phyloP scores from a whole-genome alignment of 176 grass and related monocot species.

The Areca catechu region DNA sequence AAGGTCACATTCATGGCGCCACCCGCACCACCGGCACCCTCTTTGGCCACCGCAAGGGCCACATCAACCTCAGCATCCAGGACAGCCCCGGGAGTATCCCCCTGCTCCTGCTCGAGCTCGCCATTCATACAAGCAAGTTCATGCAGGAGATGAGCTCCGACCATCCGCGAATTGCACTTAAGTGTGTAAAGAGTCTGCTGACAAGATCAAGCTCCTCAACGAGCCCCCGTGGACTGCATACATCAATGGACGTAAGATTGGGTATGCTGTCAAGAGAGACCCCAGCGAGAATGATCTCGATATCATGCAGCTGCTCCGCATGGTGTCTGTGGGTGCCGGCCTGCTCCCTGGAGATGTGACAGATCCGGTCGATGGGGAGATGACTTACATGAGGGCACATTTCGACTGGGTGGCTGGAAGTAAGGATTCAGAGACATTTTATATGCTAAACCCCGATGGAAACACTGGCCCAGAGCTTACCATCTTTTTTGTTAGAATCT shows the following conservation, averaged over 20 bases:
- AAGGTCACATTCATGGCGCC: conserved; percentile 56
- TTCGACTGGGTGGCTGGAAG: conserved; percentile 77
- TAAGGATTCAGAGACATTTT: conserved; percentile 75
- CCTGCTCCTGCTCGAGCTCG: conserved; percentile 78
- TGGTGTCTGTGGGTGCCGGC: conserved; percentile 77
- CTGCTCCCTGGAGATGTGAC: conserved; percentile 59
- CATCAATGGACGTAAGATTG: conserved; percentile 76
- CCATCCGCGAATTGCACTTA: conserved; percentile 71
- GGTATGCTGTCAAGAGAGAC: conserved; percentile 67
- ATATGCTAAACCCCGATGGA: conserved; percentile 87
- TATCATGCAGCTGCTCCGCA: conserved; percentile 82
- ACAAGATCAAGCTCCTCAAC: conserved; percentile 47
- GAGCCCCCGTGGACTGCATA: conserved; percentile 92
- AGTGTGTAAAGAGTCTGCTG: conserved; percentile 71
- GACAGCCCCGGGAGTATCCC: conserved; percentile 76
- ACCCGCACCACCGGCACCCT: conserved; percentile 72
- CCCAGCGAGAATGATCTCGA: conserved; percentile 67
- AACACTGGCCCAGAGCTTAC: conserved; percentile 79
- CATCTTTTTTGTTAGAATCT: conserved; percentile 51
- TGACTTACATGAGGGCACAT: conserved; percentile 81
- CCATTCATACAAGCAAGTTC: conserved; percentile 75
- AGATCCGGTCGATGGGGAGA: conserved; percentile 39
- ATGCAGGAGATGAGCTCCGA: conserved; percentile 96
- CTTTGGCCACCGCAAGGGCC: conserved; percentile 71
- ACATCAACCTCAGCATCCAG: conserved; percentile 80